Base-by-base conservation (phyloP, 129 eudicot genomes). In the Chrysanthemum makinoi region DNA sequence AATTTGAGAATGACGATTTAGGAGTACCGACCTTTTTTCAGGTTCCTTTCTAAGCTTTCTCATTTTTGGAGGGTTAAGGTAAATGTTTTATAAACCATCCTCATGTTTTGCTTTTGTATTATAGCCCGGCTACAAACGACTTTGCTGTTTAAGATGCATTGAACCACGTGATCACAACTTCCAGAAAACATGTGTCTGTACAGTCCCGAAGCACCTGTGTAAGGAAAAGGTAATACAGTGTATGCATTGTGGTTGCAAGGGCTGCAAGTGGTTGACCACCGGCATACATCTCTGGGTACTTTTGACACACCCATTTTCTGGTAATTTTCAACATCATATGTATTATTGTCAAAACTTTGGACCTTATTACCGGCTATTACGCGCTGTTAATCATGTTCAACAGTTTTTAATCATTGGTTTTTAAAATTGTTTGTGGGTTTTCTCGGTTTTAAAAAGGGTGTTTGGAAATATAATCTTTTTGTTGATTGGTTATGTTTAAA, bases 101-200 rank as follows among this genome's bases (percentile, higher is more conserved):
- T n/a, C n/a, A n/a, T n/a, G n/a, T n/a, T n/a, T n/a, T n/a, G n/a
- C n/a, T n/a, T n/a, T n/a, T n/a, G n/a, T n/a, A n/a, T n/a, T n/a
- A n/a, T n/a, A n/a, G n/a, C n/a, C n/a, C n/a, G n/a, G n/a, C n/a
- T n/a, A n/a, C n/a, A n/a, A n/a, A n/a, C n/a, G n/a, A n/a, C n/a
- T n/a, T 53, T 89, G 96, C 75, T 86, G 96, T 69, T 74, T 89
- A 69, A 79, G 87, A 62, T 89, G 96, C 85, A 86, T 89, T 64
- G 93, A 89, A 28, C 89, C 91, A 20, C 82, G 93, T 66, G 96
- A 89, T 73, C 96, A 89, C 80, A 86, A 89, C 83, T 89, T 84
- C 61, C 88, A 85, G 65, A 84, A 90, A 3, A 86, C 93, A 0
- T 89, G 96, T 47, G 90, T 89, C 10, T 89, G 96, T 48, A 72